These are phyloP conservation scores for Beauveria australis DNA, from an alignment of 2,329 filamentous ascomycete genomes.

Conservation along the genomic window DNA sequence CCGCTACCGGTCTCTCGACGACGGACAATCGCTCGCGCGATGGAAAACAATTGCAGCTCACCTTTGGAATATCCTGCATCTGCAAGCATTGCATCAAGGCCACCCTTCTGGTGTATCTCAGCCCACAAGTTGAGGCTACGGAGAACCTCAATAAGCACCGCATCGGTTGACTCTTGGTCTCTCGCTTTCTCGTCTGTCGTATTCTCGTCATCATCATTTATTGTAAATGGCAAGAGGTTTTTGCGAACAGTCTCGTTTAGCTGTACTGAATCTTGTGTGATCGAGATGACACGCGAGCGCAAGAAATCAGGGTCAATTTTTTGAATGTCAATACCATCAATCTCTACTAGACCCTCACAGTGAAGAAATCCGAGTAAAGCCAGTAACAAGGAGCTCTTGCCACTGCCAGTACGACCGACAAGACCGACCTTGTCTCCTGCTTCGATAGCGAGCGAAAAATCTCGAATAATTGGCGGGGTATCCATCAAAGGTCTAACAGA, in stretches of 20 bases:
- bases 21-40: background rate
- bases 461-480: background rate
- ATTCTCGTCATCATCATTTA: background rate
- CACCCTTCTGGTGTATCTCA: background rate
- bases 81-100: background rate
- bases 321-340: slow-evolving; percentile 35
- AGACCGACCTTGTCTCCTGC: background rate
- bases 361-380: background rate
- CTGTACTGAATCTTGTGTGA: slow-evolving; percentile 39
- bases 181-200: background rate
- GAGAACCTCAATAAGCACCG: background rate
- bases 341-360: slow-evolving; percentile 21
- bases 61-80: background rate
- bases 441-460: background rate
- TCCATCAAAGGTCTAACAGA: background rate
- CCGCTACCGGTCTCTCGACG: background rate
- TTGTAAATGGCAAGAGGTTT: slow-evolving; percentile 25
- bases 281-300: slow-evolving; percentile 30
- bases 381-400: slow-evolving; percentile 1
- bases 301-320: slow-evolving; percentile 30
- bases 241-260: slow-evolving; percentile 34
- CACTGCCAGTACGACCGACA: background rate
- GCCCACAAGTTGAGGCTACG: background rate
- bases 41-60: background rate
- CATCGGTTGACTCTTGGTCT: background rate